Percentiles rank a stretch among this genome's conserved stretches.
Evolutionary conservation across 768 basidiomycete genomes (phyloP).

Genomic region (Boletus reticulatus): DNA sequence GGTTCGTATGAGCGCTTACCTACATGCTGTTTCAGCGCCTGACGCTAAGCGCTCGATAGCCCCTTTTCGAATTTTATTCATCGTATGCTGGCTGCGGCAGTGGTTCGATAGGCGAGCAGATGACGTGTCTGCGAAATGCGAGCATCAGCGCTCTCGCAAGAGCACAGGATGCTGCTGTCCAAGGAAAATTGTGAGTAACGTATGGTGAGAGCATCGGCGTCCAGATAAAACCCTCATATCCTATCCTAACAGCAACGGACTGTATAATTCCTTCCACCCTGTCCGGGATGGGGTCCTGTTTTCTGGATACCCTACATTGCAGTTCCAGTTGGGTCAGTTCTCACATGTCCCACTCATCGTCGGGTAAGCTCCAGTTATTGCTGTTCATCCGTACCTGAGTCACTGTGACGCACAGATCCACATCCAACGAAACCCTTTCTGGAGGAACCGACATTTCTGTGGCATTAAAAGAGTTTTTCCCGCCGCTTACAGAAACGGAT

Average conservation of each 20-base stretch:
- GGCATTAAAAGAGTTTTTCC: constrained; percentile 43
- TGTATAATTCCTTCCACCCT: constrained; percentile 50
- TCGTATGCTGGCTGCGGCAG: constrained; percentile 47
- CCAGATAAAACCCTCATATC: neutral
- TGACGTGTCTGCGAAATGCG: constrained; percentile 50
- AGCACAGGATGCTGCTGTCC: constrained; percentile 49
- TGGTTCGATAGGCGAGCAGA: constrained; percentile 33
- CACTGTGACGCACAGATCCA: constrained; percentile 37
- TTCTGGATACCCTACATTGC: constrained; percentile 47
- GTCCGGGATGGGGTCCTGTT: constrained; percentile 55
- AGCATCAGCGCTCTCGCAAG: constrained; percentile 49
- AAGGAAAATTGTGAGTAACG: constrained; percentile 40
- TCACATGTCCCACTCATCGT: constrained; percentile 55
- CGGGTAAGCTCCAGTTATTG: constrained; percentile 39
- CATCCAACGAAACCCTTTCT: constrained; percentile 58
- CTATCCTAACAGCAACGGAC: constrained; percentile 30
- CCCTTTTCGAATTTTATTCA: constrained; percentile 52
- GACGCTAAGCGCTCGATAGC: constrained; percentile 29
- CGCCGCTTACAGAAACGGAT: constrained; percentile 40
- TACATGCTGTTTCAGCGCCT: neutral
- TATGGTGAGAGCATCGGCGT: neutral
- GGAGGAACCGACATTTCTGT: constrained; percentile 35
- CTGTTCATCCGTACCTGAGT: neutral
- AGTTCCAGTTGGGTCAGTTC: constrained; percentile 45
- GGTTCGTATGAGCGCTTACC: constrained; percentile 32